phyloP scores from a whole-genome alignment of 2,329 filamentous ascomycete species.

The Echinosphaeria canescens region DNA sequence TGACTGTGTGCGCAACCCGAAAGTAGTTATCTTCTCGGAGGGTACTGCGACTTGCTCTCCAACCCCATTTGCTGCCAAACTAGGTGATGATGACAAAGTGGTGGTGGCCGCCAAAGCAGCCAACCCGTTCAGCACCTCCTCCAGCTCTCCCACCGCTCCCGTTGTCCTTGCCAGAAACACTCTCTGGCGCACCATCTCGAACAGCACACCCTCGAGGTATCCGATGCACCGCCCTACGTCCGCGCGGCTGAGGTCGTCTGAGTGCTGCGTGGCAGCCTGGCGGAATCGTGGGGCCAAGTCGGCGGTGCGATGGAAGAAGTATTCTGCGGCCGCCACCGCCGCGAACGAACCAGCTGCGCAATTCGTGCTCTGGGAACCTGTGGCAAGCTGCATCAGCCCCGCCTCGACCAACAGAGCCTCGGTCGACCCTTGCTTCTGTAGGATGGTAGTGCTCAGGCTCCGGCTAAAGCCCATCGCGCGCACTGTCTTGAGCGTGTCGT shows the following conservation, averaged over 20 bases:
- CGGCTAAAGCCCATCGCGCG: conserved; percentile 77
- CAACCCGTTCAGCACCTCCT: conserved; percentile 6
- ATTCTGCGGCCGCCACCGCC: conserved; percentile 27
- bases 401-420: conserved; percentile 44
- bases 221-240: conserved; percentile 64
- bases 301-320: conserved; percentile 60
- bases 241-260: conserved; percentile 62
- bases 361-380: too few species aligned
- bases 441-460: conserved; percentile 53
- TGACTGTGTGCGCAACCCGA: conserved; percentile 1
- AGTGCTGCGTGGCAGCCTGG: conserved; percentile 47
- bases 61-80: too few species aligned
- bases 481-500: conserved; percentile 65
- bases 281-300: conserved; percentile 51
- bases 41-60: background rate
- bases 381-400: too few species aligned
- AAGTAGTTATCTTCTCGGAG: too few species aligned
- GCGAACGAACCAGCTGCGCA: too few species aligned
- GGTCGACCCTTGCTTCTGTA: conserved; percentile 53
- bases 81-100: too few species aligned
- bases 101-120: too few species aligned
- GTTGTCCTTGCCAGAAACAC: conserved; percentile 18
- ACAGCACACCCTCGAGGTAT: conserved; percentile 69
- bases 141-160: conserved; percentile 15
- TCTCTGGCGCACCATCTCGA: conserved; percentile 40